These are phyloP conservation scores for Trichomonas vaginalis DNA, from an alignment of 208 protist species.

Conservation along the genomic window DNA sequence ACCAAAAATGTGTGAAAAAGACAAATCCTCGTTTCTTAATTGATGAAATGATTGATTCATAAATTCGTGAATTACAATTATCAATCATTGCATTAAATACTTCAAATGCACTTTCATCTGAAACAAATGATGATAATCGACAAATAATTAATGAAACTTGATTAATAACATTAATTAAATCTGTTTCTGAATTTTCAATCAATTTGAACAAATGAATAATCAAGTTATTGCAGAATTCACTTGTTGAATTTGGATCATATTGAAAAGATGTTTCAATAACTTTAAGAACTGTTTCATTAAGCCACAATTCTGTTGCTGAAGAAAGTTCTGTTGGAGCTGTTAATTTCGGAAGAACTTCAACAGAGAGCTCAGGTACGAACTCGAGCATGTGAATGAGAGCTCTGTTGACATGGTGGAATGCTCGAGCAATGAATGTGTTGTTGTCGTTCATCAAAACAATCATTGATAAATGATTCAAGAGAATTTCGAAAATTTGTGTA, in stretches of 20 bases:
- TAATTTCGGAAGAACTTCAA: background rate
- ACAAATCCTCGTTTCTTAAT: background rate
- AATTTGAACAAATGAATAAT: background rate
- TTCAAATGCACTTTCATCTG: background rate
- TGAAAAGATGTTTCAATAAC: background rate
- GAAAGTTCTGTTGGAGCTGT: background rate
- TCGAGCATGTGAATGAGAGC: background rate
- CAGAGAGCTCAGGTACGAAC: background rate
- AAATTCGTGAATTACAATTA: background rate
- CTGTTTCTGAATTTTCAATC: background rate
- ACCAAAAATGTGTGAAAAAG: background rate
- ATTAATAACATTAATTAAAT: background rate
- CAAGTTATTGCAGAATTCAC: background rate
- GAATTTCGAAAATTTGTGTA: background rate
- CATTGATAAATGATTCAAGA: background rate
- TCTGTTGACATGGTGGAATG: background rate
- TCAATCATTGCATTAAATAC: background rate
- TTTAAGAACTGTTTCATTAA: background rate
- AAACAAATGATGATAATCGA: background rate
- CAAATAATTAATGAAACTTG: background rate
- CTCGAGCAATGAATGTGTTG: background rate
- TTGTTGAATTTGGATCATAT: background rate
- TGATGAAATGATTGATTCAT: background rate
- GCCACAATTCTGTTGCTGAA: background rate
- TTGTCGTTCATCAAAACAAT: background rate